Percentiles rank a stretch among this genome's conserved stretches.
phyloP scores from a whole-genome alignment of 768 basidiomycete genomes.

The Piloderma croceum region DNA sequence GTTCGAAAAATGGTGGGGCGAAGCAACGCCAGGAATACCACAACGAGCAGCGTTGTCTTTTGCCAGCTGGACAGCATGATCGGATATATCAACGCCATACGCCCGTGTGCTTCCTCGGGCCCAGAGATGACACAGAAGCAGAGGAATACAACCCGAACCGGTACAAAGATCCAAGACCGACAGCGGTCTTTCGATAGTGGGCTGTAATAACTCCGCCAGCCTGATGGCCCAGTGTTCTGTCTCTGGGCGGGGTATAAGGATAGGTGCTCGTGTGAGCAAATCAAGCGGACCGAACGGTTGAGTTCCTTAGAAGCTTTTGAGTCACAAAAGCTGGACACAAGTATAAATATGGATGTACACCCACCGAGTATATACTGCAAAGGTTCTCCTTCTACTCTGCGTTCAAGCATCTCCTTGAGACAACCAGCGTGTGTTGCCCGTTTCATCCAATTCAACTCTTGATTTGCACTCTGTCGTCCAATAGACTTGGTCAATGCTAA shows the following conservation, averaged over 20 bases:
- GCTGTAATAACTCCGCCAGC: constrained; percentile 42
- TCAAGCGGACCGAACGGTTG: constrained; percentile 85
- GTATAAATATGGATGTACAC: constrained; percentile 16
- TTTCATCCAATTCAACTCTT: constrained; percentile 48
- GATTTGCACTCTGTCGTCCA: constrained; percentile 29
- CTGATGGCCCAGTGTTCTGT: constrained; percentile 79
- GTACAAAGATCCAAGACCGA: constrained; percentile 86
- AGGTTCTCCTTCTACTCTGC: constrained; percentile 67
- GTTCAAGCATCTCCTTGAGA: constrained; percentile 46
- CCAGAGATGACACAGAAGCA: constrained; percentile 69
- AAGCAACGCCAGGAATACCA: constrained; percentile 11
- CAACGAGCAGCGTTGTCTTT: constrained; percentile 36
- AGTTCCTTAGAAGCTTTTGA: constrained; percentile 42
- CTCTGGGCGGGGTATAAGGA: constrained; percentile 92
- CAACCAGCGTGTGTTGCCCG: constrained; percentile 24
- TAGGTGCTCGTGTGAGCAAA: constrained; percentile 68
- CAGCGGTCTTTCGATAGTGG: constrained; percentile 19
- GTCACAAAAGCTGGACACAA: constrained; percentile 7
- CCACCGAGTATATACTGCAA: constrained; percentile 88
- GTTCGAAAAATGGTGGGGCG: no score
- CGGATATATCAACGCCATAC: constrained; percentile 64
- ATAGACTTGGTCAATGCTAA: constrained; percentile 28
- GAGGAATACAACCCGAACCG: constrained; percentile 87
- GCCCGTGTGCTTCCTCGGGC: constrained; percentile 49
- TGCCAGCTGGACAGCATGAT: constrained; percentile 49